Evolutionary conservation across 345 rosid species (phyloP).

Genomic region (Gynandropsis gynandra): DNA sequence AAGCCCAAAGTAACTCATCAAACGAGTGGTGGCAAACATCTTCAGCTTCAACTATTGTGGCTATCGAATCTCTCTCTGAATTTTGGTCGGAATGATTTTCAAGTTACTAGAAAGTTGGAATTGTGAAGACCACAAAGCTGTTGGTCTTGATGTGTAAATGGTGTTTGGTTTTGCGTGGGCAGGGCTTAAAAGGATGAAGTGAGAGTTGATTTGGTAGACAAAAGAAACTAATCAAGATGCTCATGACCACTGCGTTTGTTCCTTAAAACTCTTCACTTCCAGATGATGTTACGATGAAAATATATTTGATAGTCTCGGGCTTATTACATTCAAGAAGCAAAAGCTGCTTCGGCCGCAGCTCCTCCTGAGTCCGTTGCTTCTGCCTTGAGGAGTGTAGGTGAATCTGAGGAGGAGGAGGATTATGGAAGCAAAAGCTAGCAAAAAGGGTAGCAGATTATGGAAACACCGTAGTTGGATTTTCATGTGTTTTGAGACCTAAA

Average conservation of each 20-base stretch:
- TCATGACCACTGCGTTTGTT: slow-evolving; percentile 77
- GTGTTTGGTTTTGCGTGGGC: slow-evolving; percentile 2
- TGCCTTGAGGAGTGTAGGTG: slow-evolving; percentile 32
- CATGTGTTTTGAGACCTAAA: no score
- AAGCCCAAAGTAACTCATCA: slow-evolving; percentile 11
- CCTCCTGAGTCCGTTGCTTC: slow-evolving; percentile 27
- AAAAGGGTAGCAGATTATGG: slow-evolving; percentile 43
- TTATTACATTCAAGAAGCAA: slow-evolving; percentile 33
- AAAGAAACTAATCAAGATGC: slow-evolving; percentile 88
- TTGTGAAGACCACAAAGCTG: not conserved
- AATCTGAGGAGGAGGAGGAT: slow-evolving; percentile 54
- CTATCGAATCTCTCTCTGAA: no score
- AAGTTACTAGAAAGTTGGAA: no score
- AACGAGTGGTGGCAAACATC: no score
- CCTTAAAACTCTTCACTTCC: not conserved
- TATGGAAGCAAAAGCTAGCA: slow-evolving; percentile 76
- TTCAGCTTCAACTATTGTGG: no score
- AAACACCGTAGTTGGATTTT: no score
- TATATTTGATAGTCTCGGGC: slow-evolving; percentile 65
- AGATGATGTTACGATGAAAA: not conserved
- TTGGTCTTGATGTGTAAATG: slow-evolving; percentile 8
- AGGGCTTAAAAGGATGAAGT: slow-evolving; percentile 93
- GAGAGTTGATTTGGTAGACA: slow-evolving; percentile 81
- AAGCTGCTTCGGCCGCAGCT: slow-evolving; percentile 24
- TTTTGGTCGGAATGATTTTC: no score